phyloP scores from a whole-genome alignment of 352 stramenopile genomes.

The Aphanomyces astaci region DNA sequence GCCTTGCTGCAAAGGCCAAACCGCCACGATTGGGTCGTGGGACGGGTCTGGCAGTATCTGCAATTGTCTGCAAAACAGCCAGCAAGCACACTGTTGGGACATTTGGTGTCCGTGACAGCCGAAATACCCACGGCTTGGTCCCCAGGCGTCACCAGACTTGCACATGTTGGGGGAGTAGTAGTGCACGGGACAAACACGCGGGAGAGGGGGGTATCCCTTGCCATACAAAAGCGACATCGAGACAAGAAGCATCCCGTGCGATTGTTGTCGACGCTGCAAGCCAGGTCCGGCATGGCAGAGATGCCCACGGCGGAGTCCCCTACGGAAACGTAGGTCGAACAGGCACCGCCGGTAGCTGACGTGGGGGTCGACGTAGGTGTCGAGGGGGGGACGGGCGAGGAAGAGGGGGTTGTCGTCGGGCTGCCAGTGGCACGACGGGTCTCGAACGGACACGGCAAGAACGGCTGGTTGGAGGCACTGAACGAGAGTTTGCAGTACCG shows the following conservation, averaged over 20 bases:
- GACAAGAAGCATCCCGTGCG: background rate
- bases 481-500: slow-evolving; percentile 36
- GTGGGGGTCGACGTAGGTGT: background rate
- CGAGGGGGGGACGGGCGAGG: too few species aligned
- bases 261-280: background rate
- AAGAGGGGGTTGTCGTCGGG: background rate
- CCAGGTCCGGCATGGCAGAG: background rate
- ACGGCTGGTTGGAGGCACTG: slow-evolving; percentile 27
- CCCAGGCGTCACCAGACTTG: background rate
- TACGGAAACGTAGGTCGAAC: background rate
- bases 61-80: slow-evolving; percentile 25
- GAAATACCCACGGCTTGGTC: slow-evolving; percentile 8
- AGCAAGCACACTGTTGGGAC: slow-evolving; percentile 1
- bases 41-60: slow-evolving; percentile 23
- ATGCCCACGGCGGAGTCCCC: background rate
- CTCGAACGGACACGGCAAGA: slow-evolving; percentile 34
- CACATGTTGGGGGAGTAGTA: background rate
- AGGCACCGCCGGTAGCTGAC: background rate
- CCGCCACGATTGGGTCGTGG: slow-evolving; percentile 9
- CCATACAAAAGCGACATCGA: background rate
- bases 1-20: background rate
- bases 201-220: background rate
- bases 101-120: slow-evolving; percentile 17
- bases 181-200: background rate
- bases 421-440: slow-evolving; percentile 3